Evolutionary conservation across 768 basidiomycete species (phyloP).

Genomic region (Calocera cornea): DNA sequence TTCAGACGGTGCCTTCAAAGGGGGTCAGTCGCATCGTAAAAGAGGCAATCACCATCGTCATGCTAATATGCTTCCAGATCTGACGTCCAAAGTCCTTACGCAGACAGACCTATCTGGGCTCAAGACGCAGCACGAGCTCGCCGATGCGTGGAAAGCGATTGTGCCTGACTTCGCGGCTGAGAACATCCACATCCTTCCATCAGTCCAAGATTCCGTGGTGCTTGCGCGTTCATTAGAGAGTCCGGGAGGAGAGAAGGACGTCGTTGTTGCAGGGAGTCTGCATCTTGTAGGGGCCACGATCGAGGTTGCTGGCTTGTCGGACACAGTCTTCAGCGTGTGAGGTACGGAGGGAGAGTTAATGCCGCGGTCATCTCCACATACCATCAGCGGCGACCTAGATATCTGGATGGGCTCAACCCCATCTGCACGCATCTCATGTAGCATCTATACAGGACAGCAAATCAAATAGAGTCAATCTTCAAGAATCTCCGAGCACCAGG

Average conservation of each 20-base stretch:
- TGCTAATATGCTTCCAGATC: no score
- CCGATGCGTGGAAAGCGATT: slow-evolving; percentile 54
- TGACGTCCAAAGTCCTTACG: slow-evolving; percentile 55
- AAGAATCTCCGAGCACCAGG: no score
- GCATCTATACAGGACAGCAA: background rate
- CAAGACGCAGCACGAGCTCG: slow-evolving; percentile 63
- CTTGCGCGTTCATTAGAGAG: slow-evolving; percentile 35
- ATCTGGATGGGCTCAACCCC: background rate
- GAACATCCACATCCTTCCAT: slow-evolving; percentile 64
- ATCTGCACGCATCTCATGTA: background rate
- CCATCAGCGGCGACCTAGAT: background rate
- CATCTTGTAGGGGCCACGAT: slow-evolving; percentile 90
- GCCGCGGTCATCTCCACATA: slow-evolving; percentile 1
- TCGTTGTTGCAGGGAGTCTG: slow-evolving; percentile 85
- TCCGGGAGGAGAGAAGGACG: slow-evolving; percentile 26
- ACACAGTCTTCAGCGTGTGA: slow-evolving; percentile 15
- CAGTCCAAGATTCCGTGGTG: slow-evolving; percentile 79
- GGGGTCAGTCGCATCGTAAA: slow-evolving; percentile 51
- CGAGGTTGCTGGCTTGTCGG: slow-evolving; percentile 75
- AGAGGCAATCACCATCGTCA: no score
- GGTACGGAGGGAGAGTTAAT: background rate
- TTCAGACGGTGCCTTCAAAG: slow-evolving; percentile 74
- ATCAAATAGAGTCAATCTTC: no score
- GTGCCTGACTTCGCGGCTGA: slow-evolving; percentile 46
- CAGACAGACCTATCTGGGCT: slow-evolving; percentile 50